Percentiles rank a stretch among this genome's conserved stretches.
These are phyloP conservation scores for Asterophora lycoperdoides DNA, from an alignment of 768 basidiomycete genomes.

Conservation along the genomic window DNA sequence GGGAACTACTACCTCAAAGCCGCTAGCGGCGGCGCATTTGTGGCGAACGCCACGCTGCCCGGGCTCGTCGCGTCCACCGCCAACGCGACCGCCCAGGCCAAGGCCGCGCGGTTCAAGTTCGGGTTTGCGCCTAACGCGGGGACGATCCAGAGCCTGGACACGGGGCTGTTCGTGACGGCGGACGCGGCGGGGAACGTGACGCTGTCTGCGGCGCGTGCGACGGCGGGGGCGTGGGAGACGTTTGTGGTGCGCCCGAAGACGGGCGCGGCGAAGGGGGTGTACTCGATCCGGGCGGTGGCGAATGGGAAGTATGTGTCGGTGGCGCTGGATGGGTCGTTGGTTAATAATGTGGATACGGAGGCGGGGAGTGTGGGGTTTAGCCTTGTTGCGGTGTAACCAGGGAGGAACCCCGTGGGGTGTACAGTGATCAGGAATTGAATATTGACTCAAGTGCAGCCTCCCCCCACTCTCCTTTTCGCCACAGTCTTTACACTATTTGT, in stretches of 20 bases:
- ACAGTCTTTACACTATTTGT: too few species aligned
- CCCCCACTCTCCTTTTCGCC: too few species aligned
- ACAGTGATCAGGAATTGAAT: too few species aligned
- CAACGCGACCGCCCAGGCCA: conserved; percentile 14
- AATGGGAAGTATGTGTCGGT: too few species aligned
- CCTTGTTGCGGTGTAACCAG: conserved; percentile 15
- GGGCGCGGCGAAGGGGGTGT: conserved; percentile 22
- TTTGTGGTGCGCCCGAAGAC: conserved; percentile 26
- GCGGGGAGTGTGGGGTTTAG: conserved; percentile 23
- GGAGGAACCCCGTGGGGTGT: too few species aligned
- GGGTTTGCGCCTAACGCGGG: conserved; percentile 28
- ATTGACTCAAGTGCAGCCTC: too few species aligned
- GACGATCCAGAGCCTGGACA: conserved; percentile 25
- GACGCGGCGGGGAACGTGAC: conserved; percentile 24
- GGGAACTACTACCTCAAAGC: conserved; percentile 29
- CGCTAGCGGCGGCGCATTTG: conserved; percentile 18
- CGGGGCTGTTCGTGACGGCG: conserved; percentile 26
- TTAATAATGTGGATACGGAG: conserved; percentile 24
- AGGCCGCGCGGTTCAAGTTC: conserved; percentile 22
- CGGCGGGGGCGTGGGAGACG: conserved; percentile 26
- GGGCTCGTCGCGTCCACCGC: conserved; percentile 23
- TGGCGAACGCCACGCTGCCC: conserved; percentile 18
- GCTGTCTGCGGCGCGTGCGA: conserved; percentile 24
- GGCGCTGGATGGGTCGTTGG: too few species aligned
- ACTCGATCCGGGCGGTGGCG: conserved; percentile 25